Percentiles rank a stretch among this genome's conserved stretches.
phyloP scores from a whole-genome alignment of 1,284 basidiomycete species.

The Apiotrichum mycotoxinovorans region DNA sequence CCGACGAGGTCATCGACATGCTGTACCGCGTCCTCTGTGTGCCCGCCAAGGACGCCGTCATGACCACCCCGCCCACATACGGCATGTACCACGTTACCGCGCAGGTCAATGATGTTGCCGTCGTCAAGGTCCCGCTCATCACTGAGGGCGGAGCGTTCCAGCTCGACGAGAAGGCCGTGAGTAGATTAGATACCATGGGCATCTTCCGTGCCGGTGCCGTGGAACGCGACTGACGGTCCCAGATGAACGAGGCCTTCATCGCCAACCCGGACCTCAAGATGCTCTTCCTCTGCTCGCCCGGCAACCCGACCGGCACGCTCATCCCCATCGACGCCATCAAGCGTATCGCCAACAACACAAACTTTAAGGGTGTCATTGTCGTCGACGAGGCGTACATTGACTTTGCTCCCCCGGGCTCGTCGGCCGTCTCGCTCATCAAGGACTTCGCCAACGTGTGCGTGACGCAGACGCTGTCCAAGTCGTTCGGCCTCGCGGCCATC shows the following conservation, averaged over 20 bases:
- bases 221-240: too few species aligned
- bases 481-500: conserved; percentile 93
- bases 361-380: conserved; percentile 85
- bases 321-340: conserved; percentile 70
- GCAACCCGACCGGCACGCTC: conserved; percentile 91
- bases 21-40: conserved; percentile 84
- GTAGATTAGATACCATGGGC: conserved; percentile 38
- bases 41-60: conserved; percentile 74
- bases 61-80: conserved; percentile 91
- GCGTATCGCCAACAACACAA: conserved; percentile 70
- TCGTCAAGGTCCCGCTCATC: conserved; percentile 76
- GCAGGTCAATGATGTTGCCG: conserved; percentile 85
- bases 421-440: conserved; percentile 65
- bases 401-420: conserved; percentile 66
- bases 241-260: conserved; percentile 70
- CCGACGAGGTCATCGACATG: conserved; percentile 94
- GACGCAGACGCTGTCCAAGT: conserved; percentile 92
- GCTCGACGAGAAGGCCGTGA: conserved; percentile 68
- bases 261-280: conserved; percentile 77
- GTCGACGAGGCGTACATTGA: conserved; percentile 99
- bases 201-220: too few species aligned
- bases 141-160: conserved; percentile 74
- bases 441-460: conserved; percentile 88
- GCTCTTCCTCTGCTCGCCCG: conserved; percentile 93
- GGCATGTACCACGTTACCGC: conserved; percentile 97